Evolutionary conservation across 495 filamentous ascomycete genomes (phyloP), one percentile per base, ranked within the genome.

Genomic region (Aeminium ludgeri): DNA sequence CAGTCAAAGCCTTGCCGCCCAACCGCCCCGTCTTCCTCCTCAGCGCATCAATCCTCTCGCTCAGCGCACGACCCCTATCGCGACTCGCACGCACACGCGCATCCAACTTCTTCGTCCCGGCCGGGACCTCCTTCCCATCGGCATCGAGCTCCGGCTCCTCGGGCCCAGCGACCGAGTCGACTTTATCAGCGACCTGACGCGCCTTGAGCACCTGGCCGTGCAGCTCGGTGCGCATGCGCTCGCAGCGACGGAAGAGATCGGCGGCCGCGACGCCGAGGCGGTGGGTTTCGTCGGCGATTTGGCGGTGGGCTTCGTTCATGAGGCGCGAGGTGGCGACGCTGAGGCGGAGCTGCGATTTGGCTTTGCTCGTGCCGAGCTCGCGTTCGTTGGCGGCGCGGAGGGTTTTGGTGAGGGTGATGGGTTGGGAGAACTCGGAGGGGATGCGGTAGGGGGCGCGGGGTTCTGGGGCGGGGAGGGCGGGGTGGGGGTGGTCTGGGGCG

Each of bases 231-330:
- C 73, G 75, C 30, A 93, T 59, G 11, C 76, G 64, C 51, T 84
- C 72, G 50, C 80, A 86, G 17, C 79, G 70, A 12, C 76, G 68
- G 63, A 92, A 92, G 7, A 94, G 64, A 51, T 91, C 82, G 1
- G 85, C 73, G 2, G 82, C 85, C 10, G 81, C 83, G 37, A 68
- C 54, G 29, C 80, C 77, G 19, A 93, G 65, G 5, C 64, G 62
- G 47, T 78, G 66, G 0, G 84, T 89, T 58, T 93, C 80, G 15
- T 67, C 61, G 38, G 74, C 76, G 16, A 92, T 61, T 2, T 82
- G 65, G 34, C 78, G 70, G 56, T 94, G 86, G 0, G 78, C 80
- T 20, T 81, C 71, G 0, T 76, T 76, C 48, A 94, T 71, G 10
- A 87, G 58, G 31, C 79, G 72, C 15, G 92, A 65, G 0, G 80